Base-by-base conservation (phyloP, 163 green algal species). In the Scenedesmus sp. region DNA sequence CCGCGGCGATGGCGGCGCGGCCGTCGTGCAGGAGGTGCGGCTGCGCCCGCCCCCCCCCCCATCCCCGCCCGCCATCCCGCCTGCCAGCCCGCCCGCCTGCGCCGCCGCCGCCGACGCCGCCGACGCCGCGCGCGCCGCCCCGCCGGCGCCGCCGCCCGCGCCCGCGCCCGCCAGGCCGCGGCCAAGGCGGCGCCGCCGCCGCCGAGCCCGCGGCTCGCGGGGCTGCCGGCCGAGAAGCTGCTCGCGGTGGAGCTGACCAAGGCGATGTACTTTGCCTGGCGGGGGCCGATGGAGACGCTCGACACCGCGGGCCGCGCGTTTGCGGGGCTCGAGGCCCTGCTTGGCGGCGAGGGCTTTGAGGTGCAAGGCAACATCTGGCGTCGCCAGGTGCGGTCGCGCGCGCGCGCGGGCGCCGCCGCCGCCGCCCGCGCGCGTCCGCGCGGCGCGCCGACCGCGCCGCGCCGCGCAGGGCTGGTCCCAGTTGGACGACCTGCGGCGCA, bases 251-350 rank as follows among this genome's bases (percentile, higher is more conserved):
- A 84, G 36, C 83, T 96, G 11, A 88, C 81, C 1, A 87, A 85
- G 66, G 83, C 78, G 71, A 50, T 92, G 76, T 92, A 90, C 62
- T 63, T 66, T 42, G 58, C 82, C 74, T 96, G 92, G 92, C 50
- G 78, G 70, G 73, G 67, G 34, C 90, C 92, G 2, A 91, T 96
- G 34, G 81, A 84, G 57, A 86, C 91, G 28, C 78, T 96, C 47
- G 48, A 56, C n/a, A 82, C 80, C 29, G 92, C 92, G 20, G 92
- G 93, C 2, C 71, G 73, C 3, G 92, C 92, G 5, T 97, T 97
- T 63, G 88, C 95, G 36, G 92, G 92, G 1, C 81, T 97, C 60
- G 92, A 97, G 80, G 84, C 86, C 39, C 77, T 97, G 63, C 88
- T 97, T 26, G 92, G 92, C 0, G 92, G 70, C 45, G 83, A 58